Evolutionary conservation across 441 rosid species (phyloP).

Genomic region (Macaranga tanarius): DNA sequence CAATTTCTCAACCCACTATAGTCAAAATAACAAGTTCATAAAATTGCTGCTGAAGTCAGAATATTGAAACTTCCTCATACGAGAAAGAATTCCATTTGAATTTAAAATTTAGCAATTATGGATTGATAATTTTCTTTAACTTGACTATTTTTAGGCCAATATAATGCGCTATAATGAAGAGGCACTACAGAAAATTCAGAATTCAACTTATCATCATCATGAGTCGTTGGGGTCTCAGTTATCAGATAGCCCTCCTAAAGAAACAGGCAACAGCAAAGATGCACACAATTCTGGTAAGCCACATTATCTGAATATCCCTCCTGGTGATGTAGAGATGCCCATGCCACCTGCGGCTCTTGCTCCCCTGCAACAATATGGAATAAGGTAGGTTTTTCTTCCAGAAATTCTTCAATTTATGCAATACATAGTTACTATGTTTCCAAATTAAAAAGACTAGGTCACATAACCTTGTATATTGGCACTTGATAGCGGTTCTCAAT

Average conservation of each 20-base stretch:
- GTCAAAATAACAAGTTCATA: not conserved
- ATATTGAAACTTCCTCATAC: not conserved
- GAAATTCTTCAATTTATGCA: not conserved
- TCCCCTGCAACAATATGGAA: conserved; percentile 52
- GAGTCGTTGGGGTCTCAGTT: conserved; percentile 53
- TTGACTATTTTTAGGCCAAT: conserved; percentile 51
- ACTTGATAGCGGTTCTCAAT: not conserved
- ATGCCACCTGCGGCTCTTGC: conserved; percentile 82
- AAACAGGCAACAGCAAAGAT: conserved; percentile 20
- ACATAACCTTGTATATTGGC: not conserved
- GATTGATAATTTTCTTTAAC: conserved; percentile 1
- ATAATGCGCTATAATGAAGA: conserved; percentile 75
- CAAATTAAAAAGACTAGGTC: not conserved
- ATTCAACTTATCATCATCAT: conserved; percentile 36
- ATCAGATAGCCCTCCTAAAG: conserved; percentile 38
- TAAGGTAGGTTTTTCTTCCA: conserved; percentile 48
- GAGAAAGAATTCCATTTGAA: not conserved
- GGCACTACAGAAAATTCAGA: conserved; percentile 51
- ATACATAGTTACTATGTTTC: not conserved
- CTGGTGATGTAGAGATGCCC: conserved; percentile 75
- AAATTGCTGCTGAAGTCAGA: not conserved
- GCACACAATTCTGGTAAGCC: conserved; percentile 27
- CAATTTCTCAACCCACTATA: not conserved
- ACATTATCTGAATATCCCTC: conserved; percentile 39
- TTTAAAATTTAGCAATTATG: not conserved